Evolutionary conservation across 1,284 basidiomycete genomes (phyloP).

Genomic region (Mycena citricolor): DNA sequence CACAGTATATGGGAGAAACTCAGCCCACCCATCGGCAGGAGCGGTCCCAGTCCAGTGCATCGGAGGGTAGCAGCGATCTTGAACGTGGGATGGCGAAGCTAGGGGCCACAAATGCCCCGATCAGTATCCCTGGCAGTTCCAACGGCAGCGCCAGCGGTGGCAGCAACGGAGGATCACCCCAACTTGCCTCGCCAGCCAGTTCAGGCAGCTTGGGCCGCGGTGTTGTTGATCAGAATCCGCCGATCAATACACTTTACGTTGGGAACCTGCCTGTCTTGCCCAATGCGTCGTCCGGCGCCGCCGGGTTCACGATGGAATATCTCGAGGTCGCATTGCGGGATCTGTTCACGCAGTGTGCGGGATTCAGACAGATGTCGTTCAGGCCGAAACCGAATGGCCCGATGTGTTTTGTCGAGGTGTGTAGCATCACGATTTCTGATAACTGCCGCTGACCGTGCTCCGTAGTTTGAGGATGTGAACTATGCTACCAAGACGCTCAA

Average conservation of each 20-base stretch:
- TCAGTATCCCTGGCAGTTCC: slow-evolving; percentile 7
- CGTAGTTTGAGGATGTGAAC: slow-evolving; percentile 86
- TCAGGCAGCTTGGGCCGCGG: slow-evolving; percentile 43
- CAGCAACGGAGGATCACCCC: slow-evolving; percentile 35
- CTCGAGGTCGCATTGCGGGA: slow-evolving; percentile 84
- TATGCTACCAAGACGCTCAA: slow-evolving; percentile 84
- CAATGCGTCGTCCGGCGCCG: slow-evolving; percentile 33
- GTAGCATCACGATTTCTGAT: slow-evolving; percentile 25
- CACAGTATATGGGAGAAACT: background rate
- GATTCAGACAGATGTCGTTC: slow-evolving; percentile 92
- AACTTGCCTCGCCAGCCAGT: slow-evolving; percentile 53
- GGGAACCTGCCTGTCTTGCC: slow-evolving; percentile 85
- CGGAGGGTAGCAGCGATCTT: slow-evolving; percentile 11
- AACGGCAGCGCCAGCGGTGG: background rate
- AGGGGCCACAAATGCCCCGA: slow-evolving; percentile 5
- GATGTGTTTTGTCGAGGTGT: slow-evolving; percentile 95
- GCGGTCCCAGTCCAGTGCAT: slow-evolving; percentile 17
- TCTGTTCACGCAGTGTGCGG: slow-evolving; percentile 76
- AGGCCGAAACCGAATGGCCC: slow-evolving; percentile 94
- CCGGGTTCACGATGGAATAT: slow-evolving; percentile 69
- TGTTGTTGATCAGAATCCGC: slow-evolving; percentile 85
- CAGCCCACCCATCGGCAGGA: slow-evolving; percentile 5
- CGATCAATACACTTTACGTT: slow-evolving; percentile 94
- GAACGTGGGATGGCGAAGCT: slow-evolving; percentile 12
- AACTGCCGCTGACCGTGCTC: slow-evolving; percentile 19